A percentile compares a stretch with the other conserved stretches of the same genome.
phyloP scores from a whole-genome alignment of 345 rosid genomes.

The Populus euphratica region DNA sequence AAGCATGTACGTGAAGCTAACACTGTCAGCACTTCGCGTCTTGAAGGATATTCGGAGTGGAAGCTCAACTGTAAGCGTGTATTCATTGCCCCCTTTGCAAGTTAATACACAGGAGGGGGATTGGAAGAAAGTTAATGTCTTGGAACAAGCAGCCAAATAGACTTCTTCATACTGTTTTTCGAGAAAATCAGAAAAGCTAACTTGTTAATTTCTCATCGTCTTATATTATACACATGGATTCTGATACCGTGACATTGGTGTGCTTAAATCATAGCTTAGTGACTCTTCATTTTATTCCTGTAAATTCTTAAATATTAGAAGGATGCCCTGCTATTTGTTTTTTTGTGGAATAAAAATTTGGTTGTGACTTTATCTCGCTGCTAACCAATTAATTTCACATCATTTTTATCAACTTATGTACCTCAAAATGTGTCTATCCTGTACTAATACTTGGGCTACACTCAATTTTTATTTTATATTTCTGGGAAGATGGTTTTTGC shows the following conservation, averaged over 20 bases:
- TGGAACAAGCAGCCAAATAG: conserved; percentile 15
- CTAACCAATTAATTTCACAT: background rate
- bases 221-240: background rate
- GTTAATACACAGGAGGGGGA: background rate
- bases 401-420: background rate
- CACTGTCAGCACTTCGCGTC: conserved; percentile 64
- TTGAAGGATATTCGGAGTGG: conserved; percentile 72
- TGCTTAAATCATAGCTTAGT: background rate
- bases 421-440: too few relatives aligned
- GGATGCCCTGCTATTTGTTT: background rate
- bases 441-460: too few relatives aligned
- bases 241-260: background rate
- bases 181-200: background rate
- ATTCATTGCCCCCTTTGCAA: conserved; percentile 84
- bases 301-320: background rate
- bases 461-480: background rate
- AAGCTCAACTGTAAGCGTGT: conserved; percentile 82
- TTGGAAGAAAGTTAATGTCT: conserved; percentile 15
- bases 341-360: background rate
- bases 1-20: conserved; percentile 72
- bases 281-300: background rate
- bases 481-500: background rate
- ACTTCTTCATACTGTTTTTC: background rate
- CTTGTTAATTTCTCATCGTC: background rate
- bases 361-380: background rate